Base-by-base conservation (phyloP, 2,329 filamentous ascomycete genomes). In the Microcyclosporella mali region DNA sequence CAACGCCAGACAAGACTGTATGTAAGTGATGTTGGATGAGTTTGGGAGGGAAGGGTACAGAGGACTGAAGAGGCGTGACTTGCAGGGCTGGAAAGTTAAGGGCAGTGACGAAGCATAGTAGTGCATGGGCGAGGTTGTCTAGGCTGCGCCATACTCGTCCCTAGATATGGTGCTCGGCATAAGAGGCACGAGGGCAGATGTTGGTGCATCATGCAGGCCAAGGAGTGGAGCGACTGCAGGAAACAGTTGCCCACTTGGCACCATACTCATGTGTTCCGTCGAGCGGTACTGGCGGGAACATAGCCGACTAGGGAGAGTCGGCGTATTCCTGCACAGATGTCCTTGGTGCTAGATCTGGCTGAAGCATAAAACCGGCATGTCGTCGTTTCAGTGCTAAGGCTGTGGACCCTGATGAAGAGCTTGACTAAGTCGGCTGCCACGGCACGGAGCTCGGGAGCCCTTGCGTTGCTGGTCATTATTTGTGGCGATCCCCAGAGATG, bases 361-460 rank as follows among this genome's bases (percentile, higher is more conserved):
- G 29, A 27, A 36, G 25, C n/a, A 17, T 19, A 17, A 36, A 36
- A 17, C 2, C n/a, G 21, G 29, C 25, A 27, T 21, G 33, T 25
- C 39, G 40, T 17, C 16, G 25, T 27, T n/a, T n/a, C n/a, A n/a
- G 33, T 37, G 16, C 17, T 34, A 34, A 29, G 28, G 32, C 15
- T 17, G 40, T n/a, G 33, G 41, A 41, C 37, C 46, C 43, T 35
- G 1, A 31, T 8, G 11, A 29, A 41, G 39, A 34, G 33, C 41
- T 46, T 40, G 32, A 41, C n/a, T 25, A 25, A 36, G 29, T 47
- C 47, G 49, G 49, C 38, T 49, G 43, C 41, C 43, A 52, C 49
- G 49, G 49, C 46, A 49, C 43, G 41, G 30, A 40, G 37, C 28
- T 47, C 19, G 37, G 37, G 41, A 34, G 40, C 37, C 28, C 45